Conservation (phyloP, 2,329 filamentous ascomycete genomes). For the Gyromitra esculenta region DNA sequence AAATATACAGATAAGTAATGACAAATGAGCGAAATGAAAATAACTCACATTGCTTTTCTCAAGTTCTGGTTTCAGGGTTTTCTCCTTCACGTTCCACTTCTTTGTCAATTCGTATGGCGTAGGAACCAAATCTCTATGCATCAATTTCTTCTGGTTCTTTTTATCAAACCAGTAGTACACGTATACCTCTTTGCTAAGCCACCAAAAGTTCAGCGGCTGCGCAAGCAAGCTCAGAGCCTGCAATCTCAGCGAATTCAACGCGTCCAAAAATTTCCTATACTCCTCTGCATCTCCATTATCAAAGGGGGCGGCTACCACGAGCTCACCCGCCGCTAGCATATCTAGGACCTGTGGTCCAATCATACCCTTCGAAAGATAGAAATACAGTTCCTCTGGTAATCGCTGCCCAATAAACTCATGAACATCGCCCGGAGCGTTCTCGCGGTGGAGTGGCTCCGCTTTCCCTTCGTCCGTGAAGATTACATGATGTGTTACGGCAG, state of each 20-base stretch:
- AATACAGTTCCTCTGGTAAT: constrained; percentile 87
- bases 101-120: constrained; percentile 67
- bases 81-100: constrained; percentile 78
- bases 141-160: constrained; percentile 73
- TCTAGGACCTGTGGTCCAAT: constrained; percentile 81
- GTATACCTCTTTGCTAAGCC: constrained; percentile 79
- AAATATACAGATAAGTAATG: background rate
- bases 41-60: constrained; percentile 48
- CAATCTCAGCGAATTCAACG: constrained; percentile 78
- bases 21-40: background rate
- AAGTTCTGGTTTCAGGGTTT: constrained; percentile 61
- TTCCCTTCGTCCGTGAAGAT: constrained; percentile 80
- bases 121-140: constrained; percentile 67
- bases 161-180: constrained; percentile 86
- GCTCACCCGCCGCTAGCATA: constrained; percentile 81
- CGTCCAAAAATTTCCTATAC: constrained; percentile 80
- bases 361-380: constrained; percentile 85
- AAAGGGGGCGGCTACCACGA: constrained; percentile 81
- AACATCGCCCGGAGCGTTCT: constrained; percentile 80
- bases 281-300: constrained; percentile 82
- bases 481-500: constrained; percentile 88
- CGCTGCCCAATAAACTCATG: constrained; percentile 91
- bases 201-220: constrained; percentile 81
- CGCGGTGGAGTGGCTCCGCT: constrained; percentile 76
- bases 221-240: constrained; percentile 81